Base-by-base conservation (phyloP, 495 filamentous ascomycete species). In the Podospora bellae-mahoneyi region DNA sequence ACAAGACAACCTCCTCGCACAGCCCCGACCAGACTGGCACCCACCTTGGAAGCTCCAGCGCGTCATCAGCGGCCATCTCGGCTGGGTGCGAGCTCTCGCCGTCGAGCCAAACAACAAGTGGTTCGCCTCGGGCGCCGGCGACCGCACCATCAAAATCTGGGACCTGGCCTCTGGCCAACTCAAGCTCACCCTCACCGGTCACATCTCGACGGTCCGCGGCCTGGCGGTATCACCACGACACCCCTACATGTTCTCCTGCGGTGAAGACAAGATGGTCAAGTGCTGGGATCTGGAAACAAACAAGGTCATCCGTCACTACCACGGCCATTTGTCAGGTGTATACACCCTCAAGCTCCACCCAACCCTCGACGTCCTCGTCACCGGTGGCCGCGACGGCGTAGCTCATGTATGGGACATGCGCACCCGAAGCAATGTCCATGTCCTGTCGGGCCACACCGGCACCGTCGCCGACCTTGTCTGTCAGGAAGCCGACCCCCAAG, bases 231-330 rank as follows among this genome's bases (percentile, higher is more conserved):
- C 93, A 3, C 91, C 93, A 18, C 84, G 96, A 62, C 96, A 99
- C 78, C 96, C 96, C 2, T 99, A 99, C 76, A 86, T 99, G 44
- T 99, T 98, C 79, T 96, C 92, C 16, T 98, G 96, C 72, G 96
- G 92, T 63, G 96, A 99, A 78, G 96, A 99, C 78, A 99, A 99
- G 85, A 97, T 97, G 93, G 96, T 99, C 48, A 98, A 98, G 80
- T 98, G 96, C 82, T 99, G 96, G 96, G 96, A 99, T 82, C 79
- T 99, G 72, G 96, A 99, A 76, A 95, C 92, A 7, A 99, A 99
- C 78, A 97, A 96, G 79, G 96, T 99, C 65, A 99, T 99, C 73
- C 86, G 95, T 39, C 94, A 99, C 78, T 98, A 98, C 79, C 96
- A 99, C 80, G 96, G 96, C 19, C 96, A 99, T 80, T 83, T 99